These are phyloP conservation scores for Phytopythium delawarense DNA, from an alignment of 352 stramenopile species.

Conservation along the genomic window DNA sequence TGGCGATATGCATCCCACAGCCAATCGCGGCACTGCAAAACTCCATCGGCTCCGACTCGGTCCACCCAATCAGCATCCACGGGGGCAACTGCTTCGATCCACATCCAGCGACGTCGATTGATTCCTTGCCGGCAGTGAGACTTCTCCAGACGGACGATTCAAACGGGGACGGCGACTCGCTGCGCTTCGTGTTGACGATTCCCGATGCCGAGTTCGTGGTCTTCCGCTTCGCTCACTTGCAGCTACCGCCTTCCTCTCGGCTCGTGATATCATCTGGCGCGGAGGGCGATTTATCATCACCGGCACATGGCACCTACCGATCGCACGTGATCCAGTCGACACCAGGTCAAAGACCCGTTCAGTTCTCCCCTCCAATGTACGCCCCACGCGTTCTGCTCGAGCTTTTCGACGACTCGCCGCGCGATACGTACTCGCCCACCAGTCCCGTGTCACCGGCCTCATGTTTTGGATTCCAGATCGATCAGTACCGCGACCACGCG, in stretches of 20 bases:
- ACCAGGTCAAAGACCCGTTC: background rate
- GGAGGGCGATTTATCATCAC: background rate
- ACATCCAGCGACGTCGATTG: background rate
- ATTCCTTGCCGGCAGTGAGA: background rate
- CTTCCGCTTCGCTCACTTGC: background rate
- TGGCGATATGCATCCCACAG: background rate
- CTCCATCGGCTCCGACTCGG: background rate
- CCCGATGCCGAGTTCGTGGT: background rate
- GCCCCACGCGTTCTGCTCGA: background rate
- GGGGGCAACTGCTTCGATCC: background rate
- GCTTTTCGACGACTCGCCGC: background rate
- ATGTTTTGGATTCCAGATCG: slow-evolving; percentile 3
- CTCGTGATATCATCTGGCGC: background rate
- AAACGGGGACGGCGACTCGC: background rate
- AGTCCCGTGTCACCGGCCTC: background rate
- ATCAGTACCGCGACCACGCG: slow-evolving; percentile 1
- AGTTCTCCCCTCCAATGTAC: slow-evolving; percentile 1
- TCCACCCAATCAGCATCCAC: background rate
- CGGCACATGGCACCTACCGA: background rate
- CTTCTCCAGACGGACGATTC: background rate
- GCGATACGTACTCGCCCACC: background rate
- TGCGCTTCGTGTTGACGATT: background rate
- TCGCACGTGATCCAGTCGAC: background rate
- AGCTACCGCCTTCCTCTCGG: background rate
- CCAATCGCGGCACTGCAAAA: background rate